Evolutionary conservation across 1,284 basidiomycete species (phyloP), one percentile per base, ranked within the genome.

Genomic region (Rhodotorula sp.): DNA sequence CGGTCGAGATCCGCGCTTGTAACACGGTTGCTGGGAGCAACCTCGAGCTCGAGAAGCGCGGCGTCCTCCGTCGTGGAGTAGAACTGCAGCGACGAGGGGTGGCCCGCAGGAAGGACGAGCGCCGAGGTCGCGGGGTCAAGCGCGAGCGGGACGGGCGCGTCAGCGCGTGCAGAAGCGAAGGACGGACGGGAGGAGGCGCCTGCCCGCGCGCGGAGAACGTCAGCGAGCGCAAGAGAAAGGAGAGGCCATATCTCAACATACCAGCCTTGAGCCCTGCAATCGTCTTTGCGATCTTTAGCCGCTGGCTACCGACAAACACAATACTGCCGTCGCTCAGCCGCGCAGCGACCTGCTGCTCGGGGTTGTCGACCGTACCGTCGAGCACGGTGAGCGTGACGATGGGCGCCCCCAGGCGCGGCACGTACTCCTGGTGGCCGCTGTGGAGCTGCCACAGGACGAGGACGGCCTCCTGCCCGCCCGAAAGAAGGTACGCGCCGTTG

Each of bases 391-490:
- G 79, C 67, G 79, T 77, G 4, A 93, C 80, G 39, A 86, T 92
- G 6, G 93, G 89, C 1, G 93, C 91, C 25, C 96, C 94, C 4
- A 99, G 86, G 61, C 97, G 88, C 46, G 97, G 95, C 8, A 99
- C 88, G 80, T 92, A 99, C 81, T 95, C 92, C 80, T 89, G 89
- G 82, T 89, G 91, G 25, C 91, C 90, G 0, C 89, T 88, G 75
- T 92, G 89, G 51, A 97, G 81, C 79, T 95, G 92, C 97, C 97
- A 99, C 67, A 97, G 89, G 36, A 99, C 96, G 15, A 99, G 83
- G 1, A 97, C 96, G 48, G 91, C 88, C 82, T 99, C 97, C 81
- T 98, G 94, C 57, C 97, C 97, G 76, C 94, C 97, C 66, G 92
- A 97, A 60, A 99, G 83, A 32, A 99, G 84, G 80, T 97, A 95